A percentile compares a stretch with the other conserved stretches of the same genome.
phyloP scores from a whole-genome alignment of 441 rosid genomes.

The Populus tomentosa region DNA sequence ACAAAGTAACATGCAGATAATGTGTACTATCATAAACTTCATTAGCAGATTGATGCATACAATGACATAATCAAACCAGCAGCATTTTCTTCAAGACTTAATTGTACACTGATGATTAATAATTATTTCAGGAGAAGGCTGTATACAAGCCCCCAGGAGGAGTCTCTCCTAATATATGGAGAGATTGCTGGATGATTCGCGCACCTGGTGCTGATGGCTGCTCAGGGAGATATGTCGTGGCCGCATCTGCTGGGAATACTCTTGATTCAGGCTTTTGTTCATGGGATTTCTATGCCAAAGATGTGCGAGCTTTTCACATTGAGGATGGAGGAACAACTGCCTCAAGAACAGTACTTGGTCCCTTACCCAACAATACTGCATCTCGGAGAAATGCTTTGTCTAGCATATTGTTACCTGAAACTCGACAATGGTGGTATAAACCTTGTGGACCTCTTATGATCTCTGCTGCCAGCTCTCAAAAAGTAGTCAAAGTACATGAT shows the following conservation, averaged over 20 bases:
- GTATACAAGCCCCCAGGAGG: constrained; percentile 68
- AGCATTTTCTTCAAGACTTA: background rate
- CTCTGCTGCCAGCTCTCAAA: constrained; percentile 67
- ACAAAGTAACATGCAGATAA: background rate
- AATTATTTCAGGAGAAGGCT: constrained; percentile 67
- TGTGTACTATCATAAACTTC: background rate
- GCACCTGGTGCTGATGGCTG: constrained; percentile 94
- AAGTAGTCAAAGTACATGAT: constrained; percentile 61
- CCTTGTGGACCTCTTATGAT: constrained; percentile 88
- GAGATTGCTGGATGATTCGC: constrained; percentile 97
- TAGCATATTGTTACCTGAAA: constrained; percentile 48
- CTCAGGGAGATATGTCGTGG: constrained; percentile 85
- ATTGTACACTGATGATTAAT: constrained; percentile 1
- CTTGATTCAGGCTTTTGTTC: constrained; percentile 97
- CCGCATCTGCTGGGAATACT: constrained; percentile 93
- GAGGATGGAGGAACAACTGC: constrained; percentile 52
- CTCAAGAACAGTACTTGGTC: constrained; percentile 74
- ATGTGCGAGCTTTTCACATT: constrained; percentile 62
- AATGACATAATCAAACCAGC: constrained; percentile 1
- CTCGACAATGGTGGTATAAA: constrained; percentile 85
- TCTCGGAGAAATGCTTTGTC: constrained; percentile 53
- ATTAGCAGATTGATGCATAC: constrained; percentile 6
- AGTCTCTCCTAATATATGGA: constrained; percentile 68
- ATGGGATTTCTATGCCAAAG: constrained; percentile 94
- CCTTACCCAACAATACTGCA: constrained; percentile 44